Base-by-base conservation (phyloP, 805 yeast species). In the Starmerella khaoyaiensis region DNA sequence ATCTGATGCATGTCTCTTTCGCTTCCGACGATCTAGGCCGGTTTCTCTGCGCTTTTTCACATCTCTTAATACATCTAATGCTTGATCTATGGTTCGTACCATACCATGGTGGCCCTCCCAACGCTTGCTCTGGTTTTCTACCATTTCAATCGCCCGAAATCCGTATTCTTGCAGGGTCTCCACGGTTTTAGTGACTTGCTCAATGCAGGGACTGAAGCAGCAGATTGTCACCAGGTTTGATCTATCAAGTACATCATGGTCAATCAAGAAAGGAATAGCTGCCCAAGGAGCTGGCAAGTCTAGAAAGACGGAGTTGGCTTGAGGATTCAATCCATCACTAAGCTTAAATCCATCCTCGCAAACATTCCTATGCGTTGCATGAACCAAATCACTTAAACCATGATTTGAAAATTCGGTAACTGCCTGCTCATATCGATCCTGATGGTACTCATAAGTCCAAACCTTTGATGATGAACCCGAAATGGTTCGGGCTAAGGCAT, bases 251-350 rank as follows among this genome's bases (percentile, higher is more conserved):
- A 40, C 31, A 10, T 41, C 45, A 22, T 53, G 48, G 10, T 65
- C 60, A 3, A 36, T 19, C 31, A 87, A 60, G 57, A 79, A 77
- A 5, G 83, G 82, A 36, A 90, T 79, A 5, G 98, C 98, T 25
- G 74, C 74, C 96, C 97, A 87, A 7, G 99, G 98, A 4, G 94
- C 76, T 3, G 99, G 99, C 33, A 90, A 67, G 56, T 90, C 99
- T 45, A 90, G 65, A 52, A 90, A 90, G 0, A 90, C 72, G 2
- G 77, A 75, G 39, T 76, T 76, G 0, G 84, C 93, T 19, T 28
- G 21, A 12, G 35, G 35, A 28, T 68, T 26, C 8, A 39, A 33
- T 0, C 48, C 36, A 16, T 11, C 23, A 3, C 32, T 52, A 5
- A 52, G 52, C n/a, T 45, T 50, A 56, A 90, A 90, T 1, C 97